Conservation (phyloP, 176 grass and related monocot species). For the Triticum aestivum region IWGSC_CS_RefSeq_v2.1 NC_057798.1:742578591-742579090, state of each 20-base stretch:
- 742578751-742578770: neutral
- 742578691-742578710: neutral
- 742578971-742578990: neutral
- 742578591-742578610: neutral
- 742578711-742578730: slow-evolving; percentile 6
- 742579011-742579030: no score
- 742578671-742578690: neutral
- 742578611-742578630: neutral
- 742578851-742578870: slow-evolving; percentile 57
- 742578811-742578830: neutral
- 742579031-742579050: no score
- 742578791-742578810: neutral
- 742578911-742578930: slow-evolving; percentile 31
- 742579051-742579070: no score
- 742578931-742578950: slow-evolving; percentile 69
- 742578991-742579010: neutral
- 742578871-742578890: slow-evolving; percentile 72
- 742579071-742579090: no score
- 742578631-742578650: neutral
- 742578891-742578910: slow-evolving; percentile 65
- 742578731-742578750: neutral
- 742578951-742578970: slow-evolving; percentile 68
- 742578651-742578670: neutral
- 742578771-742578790: neutral
- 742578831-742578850: neutral